A percentile compares a stretch with the other conserved stretches of the same genome.
Conservation (phyloP, 169 alveolate genomes). For the Babesia divergens region DNA sequence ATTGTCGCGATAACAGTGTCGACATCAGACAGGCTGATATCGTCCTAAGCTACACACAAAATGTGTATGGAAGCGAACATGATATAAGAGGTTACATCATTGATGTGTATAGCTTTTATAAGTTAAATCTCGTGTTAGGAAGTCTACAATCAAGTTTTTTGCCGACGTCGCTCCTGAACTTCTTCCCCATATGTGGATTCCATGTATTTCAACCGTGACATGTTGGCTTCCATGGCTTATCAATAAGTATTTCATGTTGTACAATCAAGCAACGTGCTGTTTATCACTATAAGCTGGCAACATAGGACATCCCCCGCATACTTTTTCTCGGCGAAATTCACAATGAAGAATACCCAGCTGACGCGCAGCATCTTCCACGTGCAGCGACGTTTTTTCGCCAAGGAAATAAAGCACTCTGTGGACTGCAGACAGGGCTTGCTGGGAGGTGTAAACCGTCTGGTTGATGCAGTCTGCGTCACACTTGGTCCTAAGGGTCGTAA, state of each 20-base stretch:
- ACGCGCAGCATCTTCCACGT: slow-evolving; percentile 32
- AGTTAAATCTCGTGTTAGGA: too few species aligned
- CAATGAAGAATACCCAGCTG: background rate
- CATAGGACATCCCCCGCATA: too few species aligned
- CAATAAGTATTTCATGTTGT: too few species aligned
- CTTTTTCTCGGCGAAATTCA: background rate
- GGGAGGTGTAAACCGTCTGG: slow-evolving; percentile 89
- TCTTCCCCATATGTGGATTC: background rate
- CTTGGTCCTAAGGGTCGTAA: slow-evolving; percentile 99
- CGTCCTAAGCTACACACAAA: too few species aligned
- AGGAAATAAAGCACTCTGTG: slow-evolving; percentile 71
- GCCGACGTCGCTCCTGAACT: background rate
- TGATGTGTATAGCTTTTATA: too few species aligned
- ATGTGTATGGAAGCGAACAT: too few species aligned
- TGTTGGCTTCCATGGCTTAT: background rate
- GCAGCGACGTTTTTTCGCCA: slow-evolving; percentile 65
- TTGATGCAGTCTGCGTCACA: slow-evolving; percentile 98
- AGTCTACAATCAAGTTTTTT: too few species aligned
- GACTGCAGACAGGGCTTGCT: slow-evolving; percentile 77
- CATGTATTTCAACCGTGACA: background rate
- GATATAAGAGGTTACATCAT: too few species aligned
- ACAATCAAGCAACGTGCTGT: too few species aligned
- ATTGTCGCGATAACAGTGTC: too few species aligned
- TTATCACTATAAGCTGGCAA: too few species aligned
- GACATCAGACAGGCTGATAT: too few species aligned